Conservation (phyloP, 2,329 filamentous ascomycete genomes). For the Pseudogymnoascus sp. region DNA sequence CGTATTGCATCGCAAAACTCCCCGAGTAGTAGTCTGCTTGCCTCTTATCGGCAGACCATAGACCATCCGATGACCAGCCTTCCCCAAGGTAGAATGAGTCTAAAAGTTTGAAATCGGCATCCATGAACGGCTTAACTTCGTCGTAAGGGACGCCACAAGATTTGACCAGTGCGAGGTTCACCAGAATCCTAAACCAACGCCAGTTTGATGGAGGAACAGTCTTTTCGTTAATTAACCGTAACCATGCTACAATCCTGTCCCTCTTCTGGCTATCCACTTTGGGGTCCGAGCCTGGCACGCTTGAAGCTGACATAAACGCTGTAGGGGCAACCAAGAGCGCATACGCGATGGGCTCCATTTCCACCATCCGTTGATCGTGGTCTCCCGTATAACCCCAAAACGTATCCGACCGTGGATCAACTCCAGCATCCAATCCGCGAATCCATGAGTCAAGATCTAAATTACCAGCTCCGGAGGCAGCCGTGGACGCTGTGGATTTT, state of each 20-base stretch:
- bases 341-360: constrained; percentile 44
- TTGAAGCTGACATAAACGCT: constrained; percentile 22
- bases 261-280: constrained; percentile 27
- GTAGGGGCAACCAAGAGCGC: constrained; percentile 39
- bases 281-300: constrained; percentile 15
- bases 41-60: constrained; percentile 30
- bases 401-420: constrained; percentile 27
- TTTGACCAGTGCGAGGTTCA: constrained; percentile 39
- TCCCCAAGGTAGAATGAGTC: constrained; percentile 39
- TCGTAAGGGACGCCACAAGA: constrained; percentile 33
- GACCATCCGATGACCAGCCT: constrained; percentile 43
- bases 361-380: constrained; percentile 47
- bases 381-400: constrained; percentile 43
- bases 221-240: constrained; percentile 37
- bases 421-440: constrained; percentile 21
- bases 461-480: background rate
- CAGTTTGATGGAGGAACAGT: constrained; percentile 43
- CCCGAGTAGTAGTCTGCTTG: constrained; percentile 48
- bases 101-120: constrained; percentile 36
- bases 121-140: constrained; percentile 32
- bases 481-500: background rate
- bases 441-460: constrained; percentile 15
- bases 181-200: constrained; percentile 46
- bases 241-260: constrained; percentile 34
- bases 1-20: constrained; percentile 47